phyloP scores from a whole-genome alignment of 2,329 filamentous ascomycete species.

The Fusarium burgessii region DNA sequence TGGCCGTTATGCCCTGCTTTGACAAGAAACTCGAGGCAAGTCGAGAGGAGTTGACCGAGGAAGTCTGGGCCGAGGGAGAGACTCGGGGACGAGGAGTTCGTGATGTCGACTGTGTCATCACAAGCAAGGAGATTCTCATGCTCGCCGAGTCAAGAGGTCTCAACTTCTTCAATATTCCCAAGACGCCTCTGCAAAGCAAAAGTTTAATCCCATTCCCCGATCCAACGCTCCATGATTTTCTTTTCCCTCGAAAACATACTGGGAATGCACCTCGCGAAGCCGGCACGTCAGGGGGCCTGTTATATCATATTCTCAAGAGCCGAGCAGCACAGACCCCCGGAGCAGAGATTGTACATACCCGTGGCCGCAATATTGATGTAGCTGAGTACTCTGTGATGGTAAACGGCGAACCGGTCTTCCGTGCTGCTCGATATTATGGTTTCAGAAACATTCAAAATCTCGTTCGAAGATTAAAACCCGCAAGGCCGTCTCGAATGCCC shows the following conservation, averaged over 20 bases:
- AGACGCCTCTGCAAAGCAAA: slow-evolving; percentile 59
- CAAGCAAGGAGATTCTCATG: slow-evolving; percentile 92
- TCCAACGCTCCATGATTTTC: slow-evolving; percentile 73
- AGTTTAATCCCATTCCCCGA: slow-evolving; percentile 77
- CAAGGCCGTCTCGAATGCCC: slow-evolving; percentile 81
- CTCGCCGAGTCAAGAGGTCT: slow-evolving; percentile 84
- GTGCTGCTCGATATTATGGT: slow-evolving; percentile 91
- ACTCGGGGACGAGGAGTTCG: slow-evolving; percentile 70
- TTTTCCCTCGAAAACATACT: slow-evolving; percentile 70
- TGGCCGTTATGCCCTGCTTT: slow-evolving; percentile 98
- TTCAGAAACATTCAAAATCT: slow-evolving; percentile 99
- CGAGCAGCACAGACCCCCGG: slow-evolving; percentile 78
- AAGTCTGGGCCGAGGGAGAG: slow-evolving; percentile 72
- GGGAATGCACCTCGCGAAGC: slow-evolving; percentile 65
- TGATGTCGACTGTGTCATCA: slow-evolving; percentile 98
- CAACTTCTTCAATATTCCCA: slow-evolving; percentile 79
- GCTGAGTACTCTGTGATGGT: slow-evolving; percentile 81
- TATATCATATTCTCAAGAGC: slow-evolving; percentile 84
- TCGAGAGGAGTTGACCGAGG: slow-evolving; percentile 88
- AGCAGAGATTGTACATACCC: slow-evolving; percentile 75
- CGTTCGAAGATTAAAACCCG: slow-evolving; percentile 89
- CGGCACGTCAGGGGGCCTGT: slow-evolving; percentile 89
- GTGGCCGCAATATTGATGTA: slow-evolving; percentile 91
- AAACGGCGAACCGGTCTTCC: slow-evolving; percentile 72
- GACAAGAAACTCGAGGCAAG: slow-evolving; percentile 99